These are phyloP conservation scores for Aegilops longissima DNA, from an alignment of 176 grass and related monocot genomes.

Conservation along the genomic window DNA sequence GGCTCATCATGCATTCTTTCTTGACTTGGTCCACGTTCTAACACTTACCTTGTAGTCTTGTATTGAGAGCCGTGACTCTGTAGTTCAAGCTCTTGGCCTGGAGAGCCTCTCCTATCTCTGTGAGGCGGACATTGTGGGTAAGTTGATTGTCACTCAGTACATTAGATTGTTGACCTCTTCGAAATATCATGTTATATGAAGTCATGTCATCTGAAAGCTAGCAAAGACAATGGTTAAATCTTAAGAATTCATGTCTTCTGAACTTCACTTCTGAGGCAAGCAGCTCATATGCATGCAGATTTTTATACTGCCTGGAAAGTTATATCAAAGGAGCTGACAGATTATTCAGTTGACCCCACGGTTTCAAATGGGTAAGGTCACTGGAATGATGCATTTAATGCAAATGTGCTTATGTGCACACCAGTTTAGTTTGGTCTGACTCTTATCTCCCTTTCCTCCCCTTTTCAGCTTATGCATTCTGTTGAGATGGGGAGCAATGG, in stretches of 20 bases:
- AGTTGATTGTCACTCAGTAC: constrained; percentile 22
- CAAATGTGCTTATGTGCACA: constrained; percentile 13
- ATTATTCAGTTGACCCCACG: constrained; percentile 63
- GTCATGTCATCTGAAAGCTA: not conserved
- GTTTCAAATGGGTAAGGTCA: constrained; percentile 73
- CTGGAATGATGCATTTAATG: not conserved
- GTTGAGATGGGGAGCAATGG: constrained; percentile 82
- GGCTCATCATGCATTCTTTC: constrained; percentile 6
- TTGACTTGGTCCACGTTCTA: constrained; percentile 35
- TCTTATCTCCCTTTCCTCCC: constrained; percentile 14
- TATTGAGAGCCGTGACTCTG: constrained; percentile 65
- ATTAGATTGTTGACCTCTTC: constrained; percentile 6
- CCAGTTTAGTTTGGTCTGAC: constrained; percentile 11
- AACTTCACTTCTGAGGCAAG: constrained; percentile 40
- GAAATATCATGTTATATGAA: not conserved
- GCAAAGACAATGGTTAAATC: not conserved
- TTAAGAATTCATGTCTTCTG: constrained; percentile 30
- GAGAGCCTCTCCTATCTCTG: constrained; percentile 88
- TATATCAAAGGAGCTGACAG: constrained; percentile 72
- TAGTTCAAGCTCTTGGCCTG: constrained; percentile 88
- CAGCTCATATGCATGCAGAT: constrained; percentile 52
- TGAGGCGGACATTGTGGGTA: constrained; percentile 89
- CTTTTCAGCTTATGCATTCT: constrained; percentile 67
- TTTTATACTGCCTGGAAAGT: constrained; percentile 94
- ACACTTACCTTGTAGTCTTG: constrained; percentile 57